Conservation (phyloP, 139 green algal genomes). For the Tetratostichococcus sp. region DNA sequence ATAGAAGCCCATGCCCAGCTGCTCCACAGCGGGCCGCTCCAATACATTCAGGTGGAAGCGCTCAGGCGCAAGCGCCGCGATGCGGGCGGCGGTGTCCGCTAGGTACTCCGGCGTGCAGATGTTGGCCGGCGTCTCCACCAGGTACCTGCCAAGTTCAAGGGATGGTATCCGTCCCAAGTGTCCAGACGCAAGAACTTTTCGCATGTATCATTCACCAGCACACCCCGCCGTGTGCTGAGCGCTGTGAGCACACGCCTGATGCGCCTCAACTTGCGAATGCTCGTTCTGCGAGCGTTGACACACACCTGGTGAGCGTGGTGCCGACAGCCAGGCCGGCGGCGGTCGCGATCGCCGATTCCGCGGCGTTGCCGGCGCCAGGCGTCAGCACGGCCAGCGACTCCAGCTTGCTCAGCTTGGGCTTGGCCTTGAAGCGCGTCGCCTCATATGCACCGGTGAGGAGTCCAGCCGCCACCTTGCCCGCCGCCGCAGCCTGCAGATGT, state of each 20-base stretch:
- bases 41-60: slow-evolving; percentile 65
- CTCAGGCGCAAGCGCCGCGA: slow-evolving; percentile 51
- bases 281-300: no score
- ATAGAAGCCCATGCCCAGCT: slow-evolving; percentile 90
- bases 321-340: slow-evolving; percentile 47
- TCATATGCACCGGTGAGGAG: slow-evolving; percentile 74
- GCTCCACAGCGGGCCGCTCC: slow-evolving; percentile 84
- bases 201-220: no score
- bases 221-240: not conserved
- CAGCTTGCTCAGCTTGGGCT: slow-evolving; percentile 43
- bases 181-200: no score
- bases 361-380: slow-evolving; percentile 6
- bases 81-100: slow-evolving; percentile 60
- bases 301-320: slow-evolving; percentile 39
- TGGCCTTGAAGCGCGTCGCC: slow-evolving; percentile 85
- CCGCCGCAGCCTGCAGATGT: slow-evolving; percentile 1
- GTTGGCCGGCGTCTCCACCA: slow-evolving; percentile 95
- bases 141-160: slow-evolving; percentile 49
- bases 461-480: slow-evolving; percentile 43
- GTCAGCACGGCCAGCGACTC: slow-evolving; percentile 57
- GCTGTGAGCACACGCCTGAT: no score
- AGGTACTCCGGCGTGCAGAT: slow-evolving; percentile 86
- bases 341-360: slow-evolving; percentile 17
- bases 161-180: no score
- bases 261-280: no score